Evolutionary conservation across 176 grass and related monocot genomes (phyloP), one percentile per base, ranked within the genome.

Genomic region (Oryza punctata): DNA sequence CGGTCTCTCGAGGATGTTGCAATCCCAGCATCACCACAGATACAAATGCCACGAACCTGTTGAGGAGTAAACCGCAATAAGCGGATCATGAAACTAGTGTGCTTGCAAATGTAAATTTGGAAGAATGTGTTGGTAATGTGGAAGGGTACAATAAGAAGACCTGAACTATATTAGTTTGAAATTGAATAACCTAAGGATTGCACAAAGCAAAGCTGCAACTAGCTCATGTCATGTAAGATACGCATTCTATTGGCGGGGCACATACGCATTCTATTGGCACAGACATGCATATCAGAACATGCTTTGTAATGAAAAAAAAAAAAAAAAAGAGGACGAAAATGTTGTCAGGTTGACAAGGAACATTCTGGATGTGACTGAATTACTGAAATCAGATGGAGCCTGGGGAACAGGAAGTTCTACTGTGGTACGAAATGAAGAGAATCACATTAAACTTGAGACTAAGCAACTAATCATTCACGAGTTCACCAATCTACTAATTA

Each of bases 1-100:
- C 76, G 84, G 25, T 98, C 96, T 72, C 96, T 89, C 3, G 96
- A 98, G 4, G 96, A 98, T 41, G 93, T 95, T 25, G 96, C 96
- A 2, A 98, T 85, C 61, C 92, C 92, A 40, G 66, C 82, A 79
- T 98, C 85, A 21, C 96, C 96, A 44, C 96, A 98, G 40, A 98
- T 78, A 73, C 96, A 98, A 72, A 98, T 92, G 64, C 93, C 91
- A 70, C 96, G 91, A 82, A 95, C 96, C 96, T 95, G 26, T 47
- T 54, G 57, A 76, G 19, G 32, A 65, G 16, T 16, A 63, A 72
- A 13, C 5, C 61, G 44, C 27, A 44, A 28, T 26, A 82, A 49
- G 32, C 0, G 9, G 59, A 7, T 13, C 72, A 77, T 45, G 65
- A 77, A 85, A 63, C 21, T 35, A 69, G 23, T 67, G 40, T 70